Evolutionary conservation across 106 monocot genomes (phyloP), one percentile per base, ranked within the genome.

Genomic region (Dendrobium nobile): DNA sequence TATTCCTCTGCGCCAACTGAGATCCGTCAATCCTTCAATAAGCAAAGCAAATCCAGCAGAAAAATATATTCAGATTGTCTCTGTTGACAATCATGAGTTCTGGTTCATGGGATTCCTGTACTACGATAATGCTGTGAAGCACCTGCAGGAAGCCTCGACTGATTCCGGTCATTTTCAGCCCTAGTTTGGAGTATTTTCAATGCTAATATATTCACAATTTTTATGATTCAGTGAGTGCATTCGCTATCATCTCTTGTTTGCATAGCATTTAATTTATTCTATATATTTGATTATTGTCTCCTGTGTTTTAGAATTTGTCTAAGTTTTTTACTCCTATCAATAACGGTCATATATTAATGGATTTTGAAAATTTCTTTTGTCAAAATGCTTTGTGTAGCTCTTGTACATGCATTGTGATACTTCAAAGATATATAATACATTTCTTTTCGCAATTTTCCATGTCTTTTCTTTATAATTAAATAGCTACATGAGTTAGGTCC

Each of bases 71-170:
- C 96, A 96, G 85, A 40, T 96, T 8, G 88, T 96, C 72, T 93
- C 93, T 10, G 77, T 88, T 24, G 96, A 96, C 82, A 88, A 90
- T 78, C 96, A 93, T 37, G 93, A 96, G 75, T 96, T 96, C 77
- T 96, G 93, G 96, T 93, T 93, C 78, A 88, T 96, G 96, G 96
- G 93, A 47, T 96, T 96, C 76, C 86, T 93, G 22, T 87, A 87
- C 82, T 96, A 96, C 55, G 90, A 90, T 54, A 82, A 83, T 84
- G 96, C 96, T 13, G 90, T 92, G 56, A 88, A 80, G 67, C 78
- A 83, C 75, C 77, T 96, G 58, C 90, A 92, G 72, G 91, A 92
- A 80, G 80, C 83, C 75, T 17, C 79, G 45, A 80, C n/a, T 67
- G 81, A 41, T 11, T 31, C 24, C 7, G 45, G 20, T 42, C 24